Conservation (phyloP, 805 yeast species). For the Myxozyma neglecta region DNA sequence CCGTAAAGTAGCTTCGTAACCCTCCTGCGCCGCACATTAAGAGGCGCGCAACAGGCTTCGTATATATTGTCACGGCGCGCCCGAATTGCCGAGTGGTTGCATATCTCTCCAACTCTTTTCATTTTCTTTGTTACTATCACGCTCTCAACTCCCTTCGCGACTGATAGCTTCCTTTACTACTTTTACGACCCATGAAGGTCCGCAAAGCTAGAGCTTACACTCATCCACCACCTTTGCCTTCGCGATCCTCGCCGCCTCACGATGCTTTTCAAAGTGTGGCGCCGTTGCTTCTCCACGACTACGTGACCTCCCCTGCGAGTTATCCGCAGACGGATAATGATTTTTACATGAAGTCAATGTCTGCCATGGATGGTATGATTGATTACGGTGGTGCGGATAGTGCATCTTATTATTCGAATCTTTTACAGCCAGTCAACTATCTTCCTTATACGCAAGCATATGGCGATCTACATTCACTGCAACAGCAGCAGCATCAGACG, state of each 20-base stretch:
- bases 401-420: neutral
- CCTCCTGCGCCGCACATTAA: too few species aligned
- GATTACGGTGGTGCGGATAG: constrained; percentile 3
- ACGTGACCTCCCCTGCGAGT: neutral
- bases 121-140: neutral
- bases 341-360: neutral
- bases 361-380: neutral
- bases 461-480: neutral
- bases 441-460: neutral
- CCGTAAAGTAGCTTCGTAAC: too few species aligned
- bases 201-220: constrained; percentile 3
- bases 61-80: too few species aligned
- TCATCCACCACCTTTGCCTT: constrained; percentile 2
- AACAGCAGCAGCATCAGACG: neutral
- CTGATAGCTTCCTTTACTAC: neutral
- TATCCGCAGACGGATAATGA: neutral
- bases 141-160: neutral
- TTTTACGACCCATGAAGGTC: constrained; percentile 9
- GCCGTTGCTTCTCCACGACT: constrained; percentile 1
- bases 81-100: too few species aligned
- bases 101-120: too few species aligned
- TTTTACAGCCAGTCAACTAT: neutral
- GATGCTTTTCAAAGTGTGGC: neutral
- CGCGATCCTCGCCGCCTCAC: constrained; percentile 1
- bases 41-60: too few species aligned